Evolutionary conservation across 2,329 filamentous ascomycete species (phyloP).

Genomic region (Scytalidium sp.): DNA sequence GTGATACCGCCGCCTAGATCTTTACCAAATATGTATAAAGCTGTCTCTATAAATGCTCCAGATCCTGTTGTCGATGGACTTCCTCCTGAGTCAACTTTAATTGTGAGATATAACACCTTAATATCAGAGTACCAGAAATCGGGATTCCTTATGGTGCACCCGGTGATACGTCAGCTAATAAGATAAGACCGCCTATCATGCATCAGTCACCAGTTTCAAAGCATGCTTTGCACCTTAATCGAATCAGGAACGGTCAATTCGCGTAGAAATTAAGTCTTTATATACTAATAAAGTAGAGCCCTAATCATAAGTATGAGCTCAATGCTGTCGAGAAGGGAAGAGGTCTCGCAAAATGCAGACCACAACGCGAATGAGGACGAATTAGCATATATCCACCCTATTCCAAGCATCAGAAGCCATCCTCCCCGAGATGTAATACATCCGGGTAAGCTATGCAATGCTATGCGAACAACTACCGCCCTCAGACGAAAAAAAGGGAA

Average conservation of each 20-base stretch:
- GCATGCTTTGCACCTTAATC: too few relatives aligned
- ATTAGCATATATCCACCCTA: not conserved
- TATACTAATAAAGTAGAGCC: not conserved
- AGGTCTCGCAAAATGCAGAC: not conserved
- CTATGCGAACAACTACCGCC: not conserved
- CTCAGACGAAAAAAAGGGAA: not conserved
- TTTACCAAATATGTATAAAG: not conserved
- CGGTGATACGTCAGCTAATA: not conserved
- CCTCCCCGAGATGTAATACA: conserved; percentile 18
- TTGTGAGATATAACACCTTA: too few relatives aligned
- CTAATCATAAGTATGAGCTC: not conserved
- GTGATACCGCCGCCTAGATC: not conserved
- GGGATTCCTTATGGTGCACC: too few relatives aligned
- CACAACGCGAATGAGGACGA: not conserved
- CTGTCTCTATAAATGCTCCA: not conserved
- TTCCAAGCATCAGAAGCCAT: conserved; percentile 13
- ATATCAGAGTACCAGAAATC: too few relatives aligned
- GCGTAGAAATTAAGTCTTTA: not conserved
- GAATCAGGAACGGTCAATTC: too few relatives aligned
- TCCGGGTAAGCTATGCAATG: conserved; percentile 21
- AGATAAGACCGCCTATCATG: too few relatives aligned
- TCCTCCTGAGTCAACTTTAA: too few relatives aligned
- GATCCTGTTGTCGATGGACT: too few relatives aligned
- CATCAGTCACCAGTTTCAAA: too few relatives aligned
- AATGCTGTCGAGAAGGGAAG: not conserved